A percentile compares a stretch with the other conserved stretches of the same genome.
Conservation (phyloP, 1,139 yeast species). For the Candida neerlandica region DNA sequence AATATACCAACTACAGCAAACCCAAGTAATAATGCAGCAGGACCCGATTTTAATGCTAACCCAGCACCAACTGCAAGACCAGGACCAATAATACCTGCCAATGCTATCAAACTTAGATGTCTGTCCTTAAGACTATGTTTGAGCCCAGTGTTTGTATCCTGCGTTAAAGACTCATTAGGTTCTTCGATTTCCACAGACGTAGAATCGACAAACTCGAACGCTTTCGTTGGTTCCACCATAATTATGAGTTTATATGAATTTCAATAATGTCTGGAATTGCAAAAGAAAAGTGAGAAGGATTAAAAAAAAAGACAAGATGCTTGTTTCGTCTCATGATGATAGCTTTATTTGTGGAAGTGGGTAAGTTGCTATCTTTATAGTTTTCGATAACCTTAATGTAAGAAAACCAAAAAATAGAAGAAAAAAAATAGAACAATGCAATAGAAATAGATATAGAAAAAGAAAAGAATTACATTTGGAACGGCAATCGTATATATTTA, state of each 20-base stretch:
- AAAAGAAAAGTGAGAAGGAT: not conserved
- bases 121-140: conserved; percentile 44
- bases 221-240: not conserved
- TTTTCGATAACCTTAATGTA: not conserved
- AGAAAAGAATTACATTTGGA: not conserved
- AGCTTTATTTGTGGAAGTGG: too few relatives aligned
- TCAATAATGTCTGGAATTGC: not conserved
- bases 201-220: not conserved
- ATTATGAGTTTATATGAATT: not conserved
- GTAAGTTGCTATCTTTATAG: not conserved
- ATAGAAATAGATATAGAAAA: not conserved
- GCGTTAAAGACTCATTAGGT: not conserved
- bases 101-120: conserved; percentile 48
- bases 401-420: not conserved
- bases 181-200: not conserved
- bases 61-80: conserved; percentile 54
- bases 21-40: conserved; percentile 46
- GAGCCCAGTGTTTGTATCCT: conserved; percentile 18
- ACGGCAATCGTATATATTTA: not conserved
- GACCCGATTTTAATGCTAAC: conserved; percentile 47
- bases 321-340: not conserved
- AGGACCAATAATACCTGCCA: conserved; percentile 60
- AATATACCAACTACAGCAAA: conserved; percentile 56
- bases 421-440: not conserved
- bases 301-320: not conserved